These are phyloP conservation scores for Colletotrichum spaethianum DNA, from an alignment of 2,329 filamentous ascomycete genomes.

Conservation along the genomic window DNA sequence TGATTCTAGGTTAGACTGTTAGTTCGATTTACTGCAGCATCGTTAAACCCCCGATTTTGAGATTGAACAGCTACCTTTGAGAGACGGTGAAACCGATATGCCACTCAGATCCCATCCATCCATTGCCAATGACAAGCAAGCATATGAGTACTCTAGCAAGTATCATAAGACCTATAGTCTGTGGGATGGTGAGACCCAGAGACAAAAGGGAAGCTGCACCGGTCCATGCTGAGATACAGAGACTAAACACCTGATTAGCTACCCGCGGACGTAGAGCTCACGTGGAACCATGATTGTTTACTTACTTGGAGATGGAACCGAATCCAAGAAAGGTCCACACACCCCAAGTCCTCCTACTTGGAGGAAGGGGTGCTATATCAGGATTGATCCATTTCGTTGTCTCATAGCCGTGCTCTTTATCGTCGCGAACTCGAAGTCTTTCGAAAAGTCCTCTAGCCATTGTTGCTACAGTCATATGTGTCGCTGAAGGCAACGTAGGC, in stretches of 20 bases:
- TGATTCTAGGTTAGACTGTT: background rate
- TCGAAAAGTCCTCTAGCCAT: constrained; percentile 34
- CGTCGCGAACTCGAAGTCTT: constrained; percentile 35
- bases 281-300: background rate
- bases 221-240: constrained; percentile 43
- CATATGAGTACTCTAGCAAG: constrained; percentile 41
- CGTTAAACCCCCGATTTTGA: too few relatives aligned
- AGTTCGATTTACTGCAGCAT: background rate
- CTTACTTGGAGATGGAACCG: constrained; percentile 43
- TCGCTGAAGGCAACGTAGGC: background rate
- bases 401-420: constrained; percentile 47
- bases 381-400: constrained; percentile 66
- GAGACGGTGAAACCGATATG: constrained; percentile 54
- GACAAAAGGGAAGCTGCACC: constrained; percentile 40
- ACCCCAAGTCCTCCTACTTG: constrained; percentile 61
- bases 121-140: constrained; percentile 45
- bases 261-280: background rate
- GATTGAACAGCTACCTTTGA: constrained; percentile 53
- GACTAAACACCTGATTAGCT: background rate
- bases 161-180: constrained; percentile 44
- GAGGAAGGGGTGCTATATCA: constrained; percentile 57
- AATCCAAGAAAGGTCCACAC: constrained; percentile 43
- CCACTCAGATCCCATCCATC: constrained; percentile 46
- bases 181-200: constrained; percentile 42
- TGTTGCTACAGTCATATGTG: background rate